Percentiles rank a stretch among this genome's conserved stretches.
Evolutionary conservation across 192 early-diverging fungal genomes (phyloP).

Genomic region (Funneliformis mosseae): DNA sequence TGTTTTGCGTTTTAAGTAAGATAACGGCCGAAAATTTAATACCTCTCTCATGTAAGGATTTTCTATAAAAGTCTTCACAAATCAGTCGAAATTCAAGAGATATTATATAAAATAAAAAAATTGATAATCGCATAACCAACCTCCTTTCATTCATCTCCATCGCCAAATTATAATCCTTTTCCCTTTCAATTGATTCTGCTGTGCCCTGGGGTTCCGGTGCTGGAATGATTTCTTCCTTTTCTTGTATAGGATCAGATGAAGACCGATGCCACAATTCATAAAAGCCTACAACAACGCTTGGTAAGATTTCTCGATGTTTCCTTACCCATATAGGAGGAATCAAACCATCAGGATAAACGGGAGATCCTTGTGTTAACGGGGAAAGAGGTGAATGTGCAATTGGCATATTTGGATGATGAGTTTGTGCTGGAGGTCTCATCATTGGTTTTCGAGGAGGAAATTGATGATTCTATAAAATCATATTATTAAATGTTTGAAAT

Average conservation of each 20-base stretch:
- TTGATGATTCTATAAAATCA: slow-evolving; percentile 42
- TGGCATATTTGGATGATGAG: not conserved
- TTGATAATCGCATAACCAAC: slow-evolving; percentile 37
- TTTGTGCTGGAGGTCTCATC: slow-evolving; percentile 23
- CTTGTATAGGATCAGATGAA: slow-evolving; percentile 12
- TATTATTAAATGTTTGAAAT: slow-evolving; percentile 37
- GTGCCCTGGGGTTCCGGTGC: slow-evolving; percentile 46
- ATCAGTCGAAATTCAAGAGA: not conserved
- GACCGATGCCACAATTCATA: slow-evolving; percentile 66
- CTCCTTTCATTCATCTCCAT: slow-evolving; percentile 70
- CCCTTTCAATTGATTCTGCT: slow-evolving; percentile 60
- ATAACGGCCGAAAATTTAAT: slow-evolving; percentile 77
- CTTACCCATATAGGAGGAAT: slow-evolving; percentile 70
- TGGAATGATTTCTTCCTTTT: slow-evolving; percentile 25
- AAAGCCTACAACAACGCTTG: slow-evolving; percentile 69
- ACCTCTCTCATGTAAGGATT: slow-evolving; percentile 61
- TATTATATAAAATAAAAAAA: not conserved
- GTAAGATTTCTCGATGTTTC: slow-evolving; percentile 63
- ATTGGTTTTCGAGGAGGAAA: slow-evolving; percentile 38
- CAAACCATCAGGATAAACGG: slow-evolving; percentile 84
- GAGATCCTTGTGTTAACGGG: slow-evolving; percentile 66
- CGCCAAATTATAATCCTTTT: slow-evolving; percentile 60
- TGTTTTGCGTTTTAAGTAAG: slow-evolving; percentile 56
- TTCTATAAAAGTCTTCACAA: slow-evolving; percentile 44
- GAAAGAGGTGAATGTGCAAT: slow-evolving; percentile 63